Conservation (phyloP, 2,329 filamentous ascomycete genomes). For the Colletotrichum sp. region DNA sequence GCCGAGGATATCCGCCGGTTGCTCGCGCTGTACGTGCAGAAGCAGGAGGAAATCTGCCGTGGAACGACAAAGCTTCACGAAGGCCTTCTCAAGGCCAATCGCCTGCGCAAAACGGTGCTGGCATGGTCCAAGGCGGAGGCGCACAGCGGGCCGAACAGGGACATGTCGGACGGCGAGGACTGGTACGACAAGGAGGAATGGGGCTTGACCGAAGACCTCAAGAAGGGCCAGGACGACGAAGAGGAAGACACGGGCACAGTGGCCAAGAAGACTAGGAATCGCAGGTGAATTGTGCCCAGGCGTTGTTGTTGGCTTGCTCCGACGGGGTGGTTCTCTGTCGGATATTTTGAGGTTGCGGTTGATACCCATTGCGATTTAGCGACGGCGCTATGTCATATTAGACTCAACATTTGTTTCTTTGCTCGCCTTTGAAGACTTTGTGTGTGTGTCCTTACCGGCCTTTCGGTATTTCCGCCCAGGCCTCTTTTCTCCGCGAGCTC, state of each 20-base stretch:
- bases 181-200: conserved; percentile 88
- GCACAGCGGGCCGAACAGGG: conserved; percentile 68
- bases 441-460: neutral
- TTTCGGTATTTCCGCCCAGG: neutral
- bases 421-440: neutral
- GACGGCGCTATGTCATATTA: neutral
- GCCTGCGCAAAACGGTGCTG: conserved; percentile 73
- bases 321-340: neutral
- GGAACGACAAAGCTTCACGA: conserved; percentile 71
- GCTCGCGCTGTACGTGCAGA: conserved; percentile 80
- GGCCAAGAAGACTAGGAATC: conserved; percentile 64
- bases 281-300: conserved; percentile 40
- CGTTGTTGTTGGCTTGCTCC: neutral
- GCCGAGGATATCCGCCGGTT: conserved; percentile 80
- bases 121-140: conserved; percentile 81
- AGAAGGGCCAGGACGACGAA: conserved; percentile 83
- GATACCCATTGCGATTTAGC: conserved; percentile 19
- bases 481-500: neutral
- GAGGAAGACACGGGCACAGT: conserved; percentile 73
- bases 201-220: conserved; percentile 74
- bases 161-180: conserved; percentile 88
- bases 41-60: conserved; percentile 83
- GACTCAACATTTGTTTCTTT: neutral
- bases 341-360: conserved; percentile 12
- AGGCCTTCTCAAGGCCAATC: conserved; percentile 75